Percentiles rank a stretch among this genome's conserved stretches.
Conservation (phyloP, 257 asterid species). For the Fraxinus cuspidata region DNA sequence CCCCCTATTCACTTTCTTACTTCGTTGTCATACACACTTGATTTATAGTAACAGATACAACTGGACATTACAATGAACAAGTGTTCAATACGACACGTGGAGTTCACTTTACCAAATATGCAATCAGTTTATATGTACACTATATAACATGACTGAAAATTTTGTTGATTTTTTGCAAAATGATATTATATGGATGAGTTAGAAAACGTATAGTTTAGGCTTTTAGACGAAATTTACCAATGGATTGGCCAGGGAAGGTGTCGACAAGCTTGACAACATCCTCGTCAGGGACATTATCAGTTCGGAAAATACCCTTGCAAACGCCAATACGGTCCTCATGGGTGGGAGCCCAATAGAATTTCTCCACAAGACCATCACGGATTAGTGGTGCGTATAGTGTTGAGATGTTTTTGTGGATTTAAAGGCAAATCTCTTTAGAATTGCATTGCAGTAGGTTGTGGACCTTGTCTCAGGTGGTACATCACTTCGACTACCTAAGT, state of each 20-base stretch:
- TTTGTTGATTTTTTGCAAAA: no score
- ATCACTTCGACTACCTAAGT: no score
- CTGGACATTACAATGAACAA: conserved; percentile 24
- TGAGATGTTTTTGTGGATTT: conserved; percentile 24
- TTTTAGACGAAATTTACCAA: conserved; percentile 40
- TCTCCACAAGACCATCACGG: conserved; percentile 96
- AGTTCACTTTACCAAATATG: no score
- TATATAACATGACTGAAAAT: no score
- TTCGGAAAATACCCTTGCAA: conserved; percentile 72
- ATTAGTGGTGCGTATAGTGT: conserved; percentile 80
- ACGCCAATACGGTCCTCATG: conserved; percentile 82
- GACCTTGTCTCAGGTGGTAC: no score
- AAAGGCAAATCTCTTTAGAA: no score
- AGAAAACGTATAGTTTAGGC: no score
- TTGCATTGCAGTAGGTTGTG: no score
- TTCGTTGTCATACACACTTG: conserved; percentile 77
- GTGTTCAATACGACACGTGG: no score
- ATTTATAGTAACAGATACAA: conserved; percentile 79
- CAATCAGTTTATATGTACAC: no score
- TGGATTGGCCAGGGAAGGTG: conserved; percentile 85
- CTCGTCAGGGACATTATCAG: conserved; percentile 49
- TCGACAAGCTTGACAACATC: conserved; percentile 64
- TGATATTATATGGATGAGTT: no score
- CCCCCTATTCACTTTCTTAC: conserved; percentile 62
- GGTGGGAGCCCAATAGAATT: conserved; percentile 92